Evolutionary conservation across 2,329 filamentous ascomycete species (phyloP).

Genomic region (Ophiostoma pallidulum): DNA sequence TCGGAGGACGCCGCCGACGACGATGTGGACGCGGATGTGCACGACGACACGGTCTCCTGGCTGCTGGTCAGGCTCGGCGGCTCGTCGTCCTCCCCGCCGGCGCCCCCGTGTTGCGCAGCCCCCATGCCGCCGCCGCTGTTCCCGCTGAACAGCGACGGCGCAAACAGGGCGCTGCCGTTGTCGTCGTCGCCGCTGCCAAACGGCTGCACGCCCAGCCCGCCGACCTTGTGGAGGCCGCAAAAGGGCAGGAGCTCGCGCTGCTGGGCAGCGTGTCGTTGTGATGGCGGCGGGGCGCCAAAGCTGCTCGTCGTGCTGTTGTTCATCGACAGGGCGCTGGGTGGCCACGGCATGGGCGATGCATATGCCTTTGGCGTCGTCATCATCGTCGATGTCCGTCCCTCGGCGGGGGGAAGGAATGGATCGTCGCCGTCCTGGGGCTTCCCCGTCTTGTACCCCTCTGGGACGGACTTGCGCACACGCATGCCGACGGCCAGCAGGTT

Average conservation of each 20-base stretch:
- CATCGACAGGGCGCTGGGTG: not conserved
- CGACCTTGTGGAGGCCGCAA: constrained; percentile 69
- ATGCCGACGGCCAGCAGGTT: constrained; percentile 88
- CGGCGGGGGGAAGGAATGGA: too few species aligned
- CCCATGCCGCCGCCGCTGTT: too few species aligned
- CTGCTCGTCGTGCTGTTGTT: constrained; percentile 14
- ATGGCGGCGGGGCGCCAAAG: too few species aligned
- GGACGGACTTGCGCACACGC: constrained; percentile 85
- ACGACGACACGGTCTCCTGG: constrained; percentile 42
- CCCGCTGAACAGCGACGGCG: constrained; percentile 8
- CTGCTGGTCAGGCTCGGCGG: constrained; percentile 39
- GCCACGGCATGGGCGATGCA: too few species aligned
- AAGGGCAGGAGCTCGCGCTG: constrained; percentile 64
- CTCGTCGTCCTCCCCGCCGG: constrained; percentile 32
- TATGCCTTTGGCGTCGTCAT: not conserved
- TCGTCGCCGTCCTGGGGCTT: constrained; percentile 32
- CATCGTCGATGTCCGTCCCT: not conserved
- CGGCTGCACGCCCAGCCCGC: constrained; percentile 55
- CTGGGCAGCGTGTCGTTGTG: constrained; percentile 11
- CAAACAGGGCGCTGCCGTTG: constrained; percentile 14
- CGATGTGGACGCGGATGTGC: too few species aligned
- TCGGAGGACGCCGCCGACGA: too few species aligned
- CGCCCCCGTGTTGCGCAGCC: too few species aligned
- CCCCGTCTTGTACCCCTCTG: constrained; percentile 85
- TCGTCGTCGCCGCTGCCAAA: constrained; percentile 39